Conservation (phyloP, 495 filamentous ascomycete species). For the Aspergillus ellipticus region DNA sequence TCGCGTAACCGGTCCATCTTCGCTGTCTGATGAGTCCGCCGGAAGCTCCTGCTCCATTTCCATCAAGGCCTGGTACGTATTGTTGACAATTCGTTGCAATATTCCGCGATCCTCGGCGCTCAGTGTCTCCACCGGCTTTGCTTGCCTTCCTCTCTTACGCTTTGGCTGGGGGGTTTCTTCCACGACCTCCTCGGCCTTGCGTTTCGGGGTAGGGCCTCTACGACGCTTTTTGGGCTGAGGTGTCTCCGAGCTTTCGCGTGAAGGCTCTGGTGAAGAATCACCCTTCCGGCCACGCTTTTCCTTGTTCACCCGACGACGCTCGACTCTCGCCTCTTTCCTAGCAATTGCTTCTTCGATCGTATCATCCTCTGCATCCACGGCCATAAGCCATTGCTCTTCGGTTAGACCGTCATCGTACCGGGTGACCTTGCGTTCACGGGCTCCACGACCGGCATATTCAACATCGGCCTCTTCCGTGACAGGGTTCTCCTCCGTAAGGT, state of each 20-base stretch:
- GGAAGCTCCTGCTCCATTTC: constrained; percentile 63
- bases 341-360: constrained; percentile 89
- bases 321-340: constrained; percentile 79
- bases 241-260: constrained; percentile 74
- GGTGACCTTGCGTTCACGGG: constrained; percentile 86
- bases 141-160: constrained; percentile 71
- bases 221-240: constrained; percentile 67
- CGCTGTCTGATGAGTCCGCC: constrained; percentile 58
- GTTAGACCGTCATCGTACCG: constrained; percentile 97
- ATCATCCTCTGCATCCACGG: constrained; percentile 94
- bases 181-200: constrained; percentile 75
- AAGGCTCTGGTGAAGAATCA: constrained; percentile 73
- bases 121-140: constrained; percentile 58
- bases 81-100: constrained; percentile 71
- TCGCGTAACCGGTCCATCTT: constrained; percentile 58
- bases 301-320: constrained; percentile 71
- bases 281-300: constrained; percentile 52
- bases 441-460: constrained; percentile 78
- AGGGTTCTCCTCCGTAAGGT: constrained; percentile 79
- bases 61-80: constrained; percentile 73
- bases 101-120: constrained; percentile 45
- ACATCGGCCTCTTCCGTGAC: constrained; percentile 74
- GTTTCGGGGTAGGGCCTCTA: constrained; percentile 69
- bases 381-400: constrained; percentile 92
- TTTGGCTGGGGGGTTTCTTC: constrained; percentile 78